Conservation (phyloP, 2,329 filamentous ascomycete genomes). For the Mycosphaerelloides madeirae region DNA sequence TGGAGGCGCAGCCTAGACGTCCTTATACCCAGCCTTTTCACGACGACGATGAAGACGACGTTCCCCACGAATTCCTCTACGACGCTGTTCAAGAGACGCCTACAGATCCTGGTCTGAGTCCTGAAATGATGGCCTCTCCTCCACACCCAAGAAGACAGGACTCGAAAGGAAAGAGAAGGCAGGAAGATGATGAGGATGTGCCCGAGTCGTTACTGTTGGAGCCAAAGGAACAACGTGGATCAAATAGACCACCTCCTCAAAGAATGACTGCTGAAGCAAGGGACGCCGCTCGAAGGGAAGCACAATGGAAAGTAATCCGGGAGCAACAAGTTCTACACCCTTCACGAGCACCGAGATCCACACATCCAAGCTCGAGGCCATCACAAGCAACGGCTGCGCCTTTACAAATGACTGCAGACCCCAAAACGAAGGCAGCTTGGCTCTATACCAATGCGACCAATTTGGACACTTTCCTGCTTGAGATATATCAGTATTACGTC, state of each 20-base stretch:
- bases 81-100: slow-evolving; percentile 37
- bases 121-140: slow-evolving; percentile 21
- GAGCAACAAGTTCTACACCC: slow-evolving; percentile 43
- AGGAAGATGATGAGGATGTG: slow-evolving; percentile 58
- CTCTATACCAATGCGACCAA: slow-evolving; percentile 89
- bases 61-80: slow-evolving; percentile 53
- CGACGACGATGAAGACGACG: slow-evolving; percentile 53
- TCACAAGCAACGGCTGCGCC: slow-evolving; percentile 18
- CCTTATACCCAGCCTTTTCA: slow-evolving; percentile 46
- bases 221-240: slow-evolving; percentile 34
- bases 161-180: slow-evolving; percentile 21
- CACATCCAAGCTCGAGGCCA: slow-evolving; percentile 13
- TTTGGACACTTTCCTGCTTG: slow-evolving; percentile 78
- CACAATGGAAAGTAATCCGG: slow-evolving; percentile 49
- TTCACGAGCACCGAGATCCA: slow-evolving; percentile 10
- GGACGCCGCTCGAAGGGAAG: slow-evolving; percentile 27
- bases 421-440: slow-evolving; percentile 79
- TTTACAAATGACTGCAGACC: slow-evolving; percentile 42
- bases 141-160: slow-evolving; percentile 40
- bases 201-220: slow-evolving; percentile 58
- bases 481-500: slow-evolving; percentile 81
- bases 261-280: slow-evolving; percentile 8
- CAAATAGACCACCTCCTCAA: slow-evolving; percentile 10
- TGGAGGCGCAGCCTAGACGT: slow-evolving; percentile 44
- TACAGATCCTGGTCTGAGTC: slow-evolving; percentile 44